These are phyloP conservation scores for Phalaenopsis hybrid DNA, from an alignment of 116 monocot species.

Conservation along the genomic window DNA sequence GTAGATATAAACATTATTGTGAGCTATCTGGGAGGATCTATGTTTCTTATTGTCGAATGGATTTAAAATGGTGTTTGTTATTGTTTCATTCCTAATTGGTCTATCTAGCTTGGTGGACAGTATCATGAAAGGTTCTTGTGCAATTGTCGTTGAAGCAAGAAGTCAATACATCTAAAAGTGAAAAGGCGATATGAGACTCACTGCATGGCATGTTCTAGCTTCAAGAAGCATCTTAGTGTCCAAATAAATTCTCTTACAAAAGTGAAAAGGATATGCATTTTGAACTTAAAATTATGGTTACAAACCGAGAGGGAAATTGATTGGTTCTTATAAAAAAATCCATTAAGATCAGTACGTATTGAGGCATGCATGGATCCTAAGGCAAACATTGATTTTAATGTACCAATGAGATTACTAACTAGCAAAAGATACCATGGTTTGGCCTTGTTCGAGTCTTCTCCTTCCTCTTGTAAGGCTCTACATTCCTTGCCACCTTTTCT, in stretches of 20 bases:
- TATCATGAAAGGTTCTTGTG: not conserved
- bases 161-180: not conserved
- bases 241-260: not conserved
- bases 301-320: not conserved
- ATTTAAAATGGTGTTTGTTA: no score
- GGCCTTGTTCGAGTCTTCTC: not conserved
- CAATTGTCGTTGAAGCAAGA: not conserved
- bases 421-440: not conserved
- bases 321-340: not conserved
- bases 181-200: not conserved
- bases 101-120: no score
- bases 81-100: no score
- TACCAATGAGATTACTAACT: not conserved
- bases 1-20: not conserved
- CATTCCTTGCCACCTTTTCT: not conserved
- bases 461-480: not conserved
- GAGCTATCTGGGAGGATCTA: not conserved
- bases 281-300: no score
- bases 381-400: not conserved
- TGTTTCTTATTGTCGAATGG: not conserved
- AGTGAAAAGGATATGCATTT: not conserved
- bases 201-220: not conserved
- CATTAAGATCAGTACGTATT: not conserved
- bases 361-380: not conserved
- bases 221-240: not conserved